These are phyloP conservation scores for Nissolia schottii DNA, from an alignment of 306 rosid species.

Conservation along the genomic window DNA sequence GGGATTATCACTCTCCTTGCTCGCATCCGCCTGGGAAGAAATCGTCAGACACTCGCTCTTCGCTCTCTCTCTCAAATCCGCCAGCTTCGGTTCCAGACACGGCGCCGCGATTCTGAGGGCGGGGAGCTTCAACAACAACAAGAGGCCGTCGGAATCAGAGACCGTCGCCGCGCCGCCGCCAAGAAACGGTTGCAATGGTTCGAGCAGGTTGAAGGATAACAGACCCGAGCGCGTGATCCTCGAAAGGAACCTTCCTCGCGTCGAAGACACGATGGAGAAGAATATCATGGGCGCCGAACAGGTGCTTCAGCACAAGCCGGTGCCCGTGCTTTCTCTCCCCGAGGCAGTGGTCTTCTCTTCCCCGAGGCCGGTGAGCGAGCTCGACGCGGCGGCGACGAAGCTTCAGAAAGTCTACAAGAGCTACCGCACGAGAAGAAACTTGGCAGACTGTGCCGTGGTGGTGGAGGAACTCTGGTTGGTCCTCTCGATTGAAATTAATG, in stretches of 20 bases:
- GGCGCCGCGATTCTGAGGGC: constrained; percentile 45
- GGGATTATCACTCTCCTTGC: constrained; percentile 64
- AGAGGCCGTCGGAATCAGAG: constrained; percentile 53
- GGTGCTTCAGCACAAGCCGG: constrained; percentile 40
- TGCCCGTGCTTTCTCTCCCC: constrained; percentile 65
- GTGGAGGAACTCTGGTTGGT: constrained; percentile 91
- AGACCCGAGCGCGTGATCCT: constrained; percentile 61
- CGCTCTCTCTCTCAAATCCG: constrained; percentile 24
- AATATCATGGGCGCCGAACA: constrained; percentile 14
- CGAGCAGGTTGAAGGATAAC: constrained; percentile 40
- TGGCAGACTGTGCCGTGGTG: constrained; percentile 97
- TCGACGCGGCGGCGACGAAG: constrained; percentile 83
- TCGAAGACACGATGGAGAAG: constrained; percentile 13
- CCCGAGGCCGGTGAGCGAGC: constrained; percentile 73
- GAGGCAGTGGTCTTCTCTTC: constrained; percentile 48
- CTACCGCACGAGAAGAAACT: constrained; percentile 83
- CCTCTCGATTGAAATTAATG: neutral
- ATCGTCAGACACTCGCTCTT: constrained; percentile 34
- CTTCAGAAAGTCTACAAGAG: constrained; percentile 89
- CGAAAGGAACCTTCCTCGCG: constrained; percentile 40
- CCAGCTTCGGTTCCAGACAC: constrained; percentile 37
- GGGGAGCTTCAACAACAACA: constrained; percentile 50
- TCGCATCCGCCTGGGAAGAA: constrained; percentile 55
- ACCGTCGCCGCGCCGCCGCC: neutral
- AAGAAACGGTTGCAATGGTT: constrained; percentile 20